Base-by-base conservation (phyloP, 1,284 basidiomycete genomes). In the Chalciporus sp. region DNA sequence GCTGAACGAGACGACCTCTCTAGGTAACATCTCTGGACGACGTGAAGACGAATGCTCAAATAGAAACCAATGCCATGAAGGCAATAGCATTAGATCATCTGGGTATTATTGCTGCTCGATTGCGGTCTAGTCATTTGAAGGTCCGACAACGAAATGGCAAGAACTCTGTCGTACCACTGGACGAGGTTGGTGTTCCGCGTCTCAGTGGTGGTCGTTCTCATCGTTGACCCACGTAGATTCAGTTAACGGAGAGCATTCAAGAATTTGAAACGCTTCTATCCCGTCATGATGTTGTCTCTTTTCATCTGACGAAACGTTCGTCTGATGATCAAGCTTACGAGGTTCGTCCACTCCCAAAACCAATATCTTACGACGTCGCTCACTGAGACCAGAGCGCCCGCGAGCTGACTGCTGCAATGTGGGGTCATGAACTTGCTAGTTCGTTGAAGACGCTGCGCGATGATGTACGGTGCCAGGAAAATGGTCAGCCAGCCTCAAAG, bases 51-150 rank as follows among this genome's bases (percentile, higher is more conserved):
- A 78, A 79, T 5, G 72, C 67, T 26, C 77, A 81, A 45, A 76
- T 76, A 23, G 94, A 96, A 62, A 85, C 79, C 45, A 93, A 90
- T 61, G 90, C 91, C 0, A 85, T 88, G 0, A 95, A 94, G 70
- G 86, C 84, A 0, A 84, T 98, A 56, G 93, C 95, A 0, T 77
- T 98, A 23, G 96, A 99, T 68, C 93, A 98, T 70, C 78, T 98
- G 0, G 95, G 95, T 7, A 79, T 89, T n/a, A 92, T 98, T 52
- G 95, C 90, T 17, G 89, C 94, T 1, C 83, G 85, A 42, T 78
- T 98, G 39, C 82, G 92, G 23, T 76, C 81, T 0, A 84, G 81
- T 23, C 70, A 72, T 44, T 65, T 88, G 42, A 88, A 82, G 57
- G 78, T 82, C 43, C 76, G 78, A 52, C 65, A 66, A 28, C 67